Percentiles rank a stretch among this genome's conserved stretches.
These are phyloP conservation scores for Verticillium albo-atrum DNA, from an alignment of 2,329 filamentous ascomycete species.

Conservation along the genomic window DNA sequence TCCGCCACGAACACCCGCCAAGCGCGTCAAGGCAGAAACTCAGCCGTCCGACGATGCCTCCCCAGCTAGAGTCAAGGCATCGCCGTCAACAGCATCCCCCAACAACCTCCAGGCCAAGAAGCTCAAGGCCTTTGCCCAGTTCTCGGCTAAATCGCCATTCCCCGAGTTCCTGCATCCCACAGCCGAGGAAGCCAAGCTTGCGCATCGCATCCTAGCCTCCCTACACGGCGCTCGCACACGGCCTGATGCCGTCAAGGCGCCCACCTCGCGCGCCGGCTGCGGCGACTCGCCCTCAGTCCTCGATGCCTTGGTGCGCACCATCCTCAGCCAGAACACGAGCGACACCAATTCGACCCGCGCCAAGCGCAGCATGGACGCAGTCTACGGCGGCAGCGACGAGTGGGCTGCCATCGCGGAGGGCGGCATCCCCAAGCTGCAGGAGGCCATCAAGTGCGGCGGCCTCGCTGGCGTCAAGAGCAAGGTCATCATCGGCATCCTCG, in stretches of 20 bases:
- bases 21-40: conserved; percentile 8
- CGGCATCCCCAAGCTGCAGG: conserved; percentile 34
- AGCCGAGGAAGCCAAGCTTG: conserved; percentile 60
- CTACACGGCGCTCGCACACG: conserved; percentile 61
- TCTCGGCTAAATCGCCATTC: conserved; percentile 52
- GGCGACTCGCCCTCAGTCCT: conserved; percentile 46
- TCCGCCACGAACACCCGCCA: not conserved
- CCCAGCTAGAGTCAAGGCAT: conserved; percentile 6
- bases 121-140: conserved; percentile 35
- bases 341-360: conserved; percentile 56
- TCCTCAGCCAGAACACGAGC: conserved; percentile 50
- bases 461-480: conserved; percentile 68
- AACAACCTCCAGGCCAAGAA: conserved; percentile 34
- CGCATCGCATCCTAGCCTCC: conserved; percentile 59
- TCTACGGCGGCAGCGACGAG: conserved; percentile 36
- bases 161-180: conserved; percentile 64
- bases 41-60: not conserved
- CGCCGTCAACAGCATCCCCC: conserved; percentile 1
- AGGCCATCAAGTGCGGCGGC: conserved; percentile 68
- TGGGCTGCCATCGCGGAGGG: conserved; percentile 37
- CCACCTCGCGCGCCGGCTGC: conserved; percentile 60
- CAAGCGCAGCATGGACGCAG: conserved; percentile 39
- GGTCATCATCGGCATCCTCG: conserved; percentile 64
- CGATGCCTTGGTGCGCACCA: conserved; percentile 47
- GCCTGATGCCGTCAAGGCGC: conserved; percentile 58